A percentile compares a stretch with the other conserved stretches of the same genome.
Conservation (phyloP, 192 early-diverging fungal species). For the Lunasporangiospora selenospora region DNA sequence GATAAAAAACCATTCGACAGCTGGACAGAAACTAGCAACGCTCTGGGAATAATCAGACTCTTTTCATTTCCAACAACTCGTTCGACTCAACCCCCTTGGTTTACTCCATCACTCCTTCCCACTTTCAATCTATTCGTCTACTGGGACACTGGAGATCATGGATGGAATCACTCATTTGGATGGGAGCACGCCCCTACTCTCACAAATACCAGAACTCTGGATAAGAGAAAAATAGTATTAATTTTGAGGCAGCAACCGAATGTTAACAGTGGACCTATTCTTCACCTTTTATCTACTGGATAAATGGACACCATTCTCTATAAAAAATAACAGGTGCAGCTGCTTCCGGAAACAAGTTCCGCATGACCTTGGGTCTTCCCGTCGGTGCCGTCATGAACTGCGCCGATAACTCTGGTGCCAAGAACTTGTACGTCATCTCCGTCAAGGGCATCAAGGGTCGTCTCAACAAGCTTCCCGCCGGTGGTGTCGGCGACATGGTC, state of each 20-base stretch:
- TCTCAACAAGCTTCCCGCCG: constrained; percentile 97
- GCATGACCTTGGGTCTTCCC: constrained; percentile 98
- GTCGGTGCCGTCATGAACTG: constrained; percentile 98
- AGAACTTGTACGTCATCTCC: constrained; percentile 99
- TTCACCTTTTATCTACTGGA: not conserved
- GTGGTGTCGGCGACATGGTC: constrained; percentile 99
- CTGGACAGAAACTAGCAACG: too few species aligned
- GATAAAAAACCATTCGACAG: too few species aligned
- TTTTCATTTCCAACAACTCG: too few species aligned
- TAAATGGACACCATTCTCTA: not conserved
- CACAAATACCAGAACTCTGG: too few species aligned
- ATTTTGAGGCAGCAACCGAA: not conserved
- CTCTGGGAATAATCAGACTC: too few species aligned
- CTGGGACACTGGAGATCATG: too few species aligned
- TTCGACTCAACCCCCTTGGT: too few species aligned
- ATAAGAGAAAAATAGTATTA: too few species aligned
- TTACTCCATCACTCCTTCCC: too few species aligned
- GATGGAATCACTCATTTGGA: too few species aligned
- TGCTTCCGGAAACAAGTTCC: constrained; percentile 94
- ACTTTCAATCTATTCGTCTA: too few species aligned
- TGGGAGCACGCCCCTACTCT: too few species aligned
- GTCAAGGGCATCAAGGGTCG: constrained; percentile 96
- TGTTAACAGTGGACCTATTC: not conserved
- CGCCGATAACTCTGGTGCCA: constrained; percentile 99
- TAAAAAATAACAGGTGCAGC: constrained; percentile 53